A percentile compares a stretch with the other conserved stretches of the same genome.
phyloP scores from a whole-genome alignment of 2,329 filamentous ascomycete species.

The Ophioceras dolichostomum region DNA sequence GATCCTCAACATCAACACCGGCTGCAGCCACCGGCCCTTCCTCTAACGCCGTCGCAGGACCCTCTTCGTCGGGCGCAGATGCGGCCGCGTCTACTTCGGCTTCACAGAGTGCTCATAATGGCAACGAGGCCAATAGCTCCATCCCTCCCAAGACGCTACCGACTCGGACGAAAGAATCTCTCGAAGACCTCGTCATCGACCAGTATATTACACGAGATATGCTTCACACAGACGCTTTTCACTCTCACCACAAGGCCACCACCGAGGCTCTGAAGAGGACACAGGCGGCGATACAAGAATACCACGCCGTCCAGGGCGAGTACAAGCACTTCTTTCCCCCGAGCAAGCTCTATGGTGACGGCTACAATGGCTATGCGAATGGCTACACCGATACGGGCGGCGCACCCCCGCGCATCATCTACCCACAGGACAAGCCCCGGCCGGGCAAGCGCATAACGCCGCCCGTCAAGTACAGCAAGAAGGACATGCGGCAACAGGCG shows the following conservation, averaged over 20 bases:
- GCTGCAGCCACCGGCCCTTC: no score
- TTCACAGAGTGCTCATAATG: no score
- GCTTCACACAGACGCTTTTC: constrained; percentile 39
- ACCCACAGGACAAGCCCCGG: constrained; percentile 64
- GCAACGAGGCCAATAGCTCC: no score
- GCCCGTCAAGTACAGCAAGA: constrained; percentile 60
- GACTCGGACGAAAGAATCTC: constrained; percentile 36
- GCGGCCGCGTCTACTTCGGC: no score
- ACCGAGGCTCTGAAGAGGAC: constrained; percentile 30
- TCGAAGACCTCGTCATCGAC: constrained; percentile 39
- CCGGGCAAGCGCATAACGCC: constrained; percentile 67
- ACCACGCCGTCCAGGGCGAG: constrained; percentile 45
- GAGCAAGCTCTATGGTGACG: constrained; percentile 51
- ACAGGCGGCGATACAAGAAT: constrained; percentile 51
- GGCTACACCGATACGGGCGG: constrained; percentile 64
- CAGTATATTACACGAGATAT: constrained; percentile 41
- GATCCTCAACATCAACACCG: no score
- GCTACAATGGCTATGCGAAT: constrained; percentile 86
- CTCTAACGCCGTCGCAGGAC: no score
- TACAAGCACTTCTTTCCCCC: constrained; percentile 44
- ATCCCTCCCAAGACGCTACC: constrained; percentile 2
- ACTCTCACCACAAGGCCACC: constrained; percentile 37
- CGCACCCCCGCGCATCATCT: constrained; percentile 51
- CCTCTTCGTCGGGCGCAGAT: no score
- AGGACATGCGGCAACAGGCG: constrained; percentile 73